Conservation (phyloP, 768 basidiomycete species). For the Chalciporus chontae region DNA sequence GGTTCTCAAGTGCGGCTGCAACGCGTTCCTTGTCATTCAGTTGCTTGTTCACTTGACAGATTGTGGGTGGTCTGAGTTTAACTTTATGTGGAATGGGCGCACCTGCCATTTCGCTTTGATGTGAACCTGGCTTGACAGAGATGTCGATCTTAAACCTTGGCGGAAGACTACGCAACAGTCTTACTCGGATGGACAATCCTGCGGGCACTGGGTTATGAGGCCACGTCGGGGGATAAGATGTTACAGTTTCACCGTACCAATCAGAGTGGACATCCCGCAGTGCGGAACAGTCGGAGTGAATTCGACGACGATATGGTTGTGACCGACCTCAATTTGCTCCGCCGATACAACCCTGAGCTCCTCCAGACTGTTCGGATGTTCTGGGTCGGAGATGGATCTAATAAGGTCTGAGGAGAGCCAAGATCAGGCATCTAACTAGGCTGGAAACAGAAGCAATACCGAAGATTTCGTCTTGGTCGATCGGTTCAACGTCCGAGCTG, state of each 20-base stretch:
- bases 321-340: slow-evolving; percentile 66
- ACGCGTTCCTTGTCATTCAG: slow-evolving; percentile 99
- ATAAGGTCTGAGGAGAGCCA: slow-evolving; percentile 64
- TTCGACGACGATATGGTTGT: slow-evolving; percentile 78
- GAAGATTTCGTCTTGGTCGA: slow-evolving; percentile 91
- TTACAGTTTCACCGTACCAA: slow-evolving; percentile 49
- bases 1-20: slow-evolving; percentile 94
- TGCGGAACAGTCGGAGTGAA: slow-evolving; percentile 98
- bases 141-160: slow-evolving; percentile 95
- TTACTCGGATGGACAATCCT: slow-evolving; percentile 96
- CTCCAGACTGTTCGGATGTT: slow-evolving; percentile 91
- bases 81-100: slow-evolving; percentile 20
- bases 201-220: not conserved
- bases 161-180: slow-evolving; percentile 85
- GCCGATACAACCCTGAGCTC: slow-evolving; percentile 93
- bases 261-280: slow-evolving; percentile 95
- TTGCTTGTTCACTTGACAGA: slow-evolving; percentile 85
- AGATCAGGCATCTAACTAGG: slow-evolving; percentile 3
- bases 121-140: slow-evolving; percentile 87
- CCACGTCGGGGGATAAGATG: not conserved
- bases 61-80: not conserved
- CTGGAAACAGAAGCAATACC: slow-evolving; percentile 44
- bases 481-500: slow-evolving; percentile 51
- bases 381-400: slow-evolving; percentile 89
- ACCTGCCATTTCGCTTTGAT: slow-evolving; percentile 93